These are phyloP conservation scores for Sistotremastrum niveocremeum DNA, from an alignment of 768 basidiomycete species.

Conservation along the genomic window DNA sequence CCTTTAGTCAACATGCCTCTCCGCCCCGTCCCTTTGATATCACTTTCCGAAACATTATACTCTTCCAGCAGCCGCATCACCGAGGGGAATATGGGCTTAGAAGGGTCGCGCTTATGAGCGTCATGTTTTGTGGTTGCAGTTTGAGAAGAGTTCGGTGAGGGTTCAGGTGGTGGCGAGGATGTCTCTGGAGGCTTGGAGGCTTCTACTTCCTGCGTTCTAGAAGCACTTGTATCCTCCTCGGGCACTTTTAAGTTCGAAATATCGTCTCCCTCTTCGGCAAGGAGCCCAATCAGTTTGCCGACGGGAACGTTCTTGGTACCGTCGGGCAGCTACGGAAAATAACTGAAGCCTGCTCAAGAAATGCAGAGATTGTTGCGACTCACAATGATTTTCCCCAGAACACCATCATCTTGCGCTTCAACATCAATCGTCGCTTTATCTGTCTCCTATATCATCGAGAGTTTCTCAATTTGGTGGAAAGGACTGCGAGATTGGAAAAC, in stretches of 20 bases:
- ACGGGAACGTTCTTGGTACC: constrained; percentile 79
- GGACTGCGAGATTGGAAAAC: constrained; percentile 19
- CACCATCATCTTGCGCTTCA: constrained; percentile 93
- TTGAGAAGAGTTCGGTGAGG: constrained; percentile 19
- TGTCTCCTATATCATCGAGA: constrained; percentile 49
- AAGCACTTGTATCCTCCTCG: constrained; percentile 19
- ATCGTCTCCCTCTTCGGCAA: constrained; percentile 95
- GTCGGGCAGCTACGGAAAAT: constrained; percentile 39
- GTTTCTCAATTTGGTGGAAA: neutral
- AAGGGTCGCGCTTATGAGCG: constrained; percentile 26
- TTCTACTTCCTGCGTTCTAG: constrained; percentile 23
- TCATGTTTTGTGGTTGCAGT: constrained; percentile 21
- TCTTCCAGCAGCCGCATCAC: constrained; percentile 72
- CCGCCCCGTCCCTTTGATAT: constrained; percentile 80
- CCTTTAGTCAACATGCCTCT: constrained; percentile 95
- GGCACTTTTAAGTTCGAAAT: constrained; percentile 70
- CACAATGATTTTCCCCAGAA: constrained; percentile 88
- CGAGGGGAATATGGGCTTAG: constrained; percentile 78
- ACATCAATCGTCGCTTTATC: constrained; percentile 97
- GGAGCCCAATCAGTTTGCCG: constrained; percentile 79
- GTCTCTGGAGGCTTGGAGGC: constrained; percentile 13
- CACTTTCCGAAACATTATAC: constrained; percentile 40
- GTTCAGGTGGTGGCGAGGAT: constrained; percentile 12
- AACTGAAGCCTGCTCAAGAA: neutral
- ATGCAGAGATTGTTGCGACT: constrained; percentile 13